Evolutionary conservation across 2,329 filamentous ascomycete species (phyloP), one percentile per base, ranked within the genome.

Genomic region (Biscogniauxia mediterranea): DNA sequence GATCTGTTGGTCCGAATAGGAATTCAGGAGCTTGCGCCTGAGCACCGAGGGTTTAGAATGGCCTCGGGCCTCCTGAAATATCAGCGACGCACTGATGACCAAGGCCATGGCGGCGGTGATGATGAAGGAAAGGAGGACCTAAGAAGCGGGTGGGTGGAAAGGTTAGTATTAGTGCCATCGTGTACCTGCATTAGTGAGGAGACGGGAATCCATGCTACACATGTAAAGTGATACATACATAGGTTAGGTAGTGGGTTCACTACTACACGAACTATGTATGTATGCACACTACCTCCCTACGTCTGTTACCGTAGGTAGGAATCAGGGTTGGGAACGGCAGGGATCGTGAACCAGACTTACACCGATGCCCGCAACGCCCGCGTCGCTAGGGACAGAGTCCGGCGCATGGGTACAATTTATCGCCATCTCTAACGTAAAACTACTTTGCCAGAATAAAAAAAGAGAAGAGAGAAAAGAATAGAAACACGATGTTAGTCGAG

Each of bases 1-100:
- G 72, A 90, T 86, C 73, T 90, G 87, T 70, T 89, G 87, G 74
- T 90, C 87, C 19, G 83, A 86, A 75, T 89, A 86, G 63, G 84
- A 81, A 70, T 83, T 84, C 55, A 90, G 82, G 2, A 90, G 79
- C 71, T 89, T 89, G 56, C 87, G 85, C 20, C 81, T 78, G 56
- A 89, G 83, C 52, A 79, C 79, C 20, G 83, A 82, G 11, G 78
- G 77, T 57, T 77, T 77, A 28, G 78, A 70, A 62, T 67, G 52
- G 53, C 56, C 55, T 26, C 66, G 75, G 20, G 80, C 71, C 63
- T 87, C 84, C 59, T 82, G 79, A 57, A 88, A 70, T 60, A 89
- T 80, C 61, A 89, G 83, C 60, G 79, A 81, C 46, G 79, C 77
- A 63, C 81, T 83, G 61, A 89, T 76, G 58, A 81, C 61, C 59